phyloP scores from a whole-genome alignment of 1,284 basidiomycete genomes.

The Cutaneotrichosporon dermatis region DNA sequence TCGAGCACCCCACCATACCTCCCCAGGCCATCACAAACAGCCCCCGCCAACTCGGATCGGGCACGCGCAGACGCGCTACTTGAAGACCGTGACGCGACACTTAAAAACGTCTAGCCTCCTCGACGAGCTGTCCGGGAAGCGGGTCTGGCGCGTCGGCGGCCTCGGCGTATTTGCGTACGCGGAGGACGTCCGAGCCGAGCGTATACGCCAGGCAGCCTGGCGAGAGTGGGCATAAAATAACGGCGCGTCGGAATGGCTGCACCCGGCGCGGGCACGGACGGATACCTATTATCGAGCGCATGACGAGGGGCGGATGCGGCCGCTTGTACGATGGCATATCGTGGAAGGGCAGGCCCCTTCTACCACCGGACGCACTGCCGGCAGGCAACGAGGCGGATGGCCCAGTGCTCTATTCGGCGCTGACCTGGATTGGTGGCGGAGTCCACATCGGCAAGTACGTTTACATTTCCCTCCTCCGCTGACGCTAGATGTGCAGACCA shows the following conservation, averaged over 20 bases:
- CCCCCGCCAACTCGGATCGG: neutral
- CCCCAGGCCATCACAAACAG: neutral
- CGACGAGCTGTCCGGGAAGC: conserved; percentile 36
- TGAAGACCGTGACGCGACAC: conserved; percentile 12
- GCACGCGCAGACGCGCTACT: conserved; percentile 6
- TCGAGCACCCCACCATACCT: neutral
- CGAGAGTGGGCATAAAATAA: conserved; percentile 22
- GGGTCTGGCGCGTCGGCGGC: conserved; percentile 38
- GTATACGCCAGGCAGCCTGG: conserved; percentile 30
- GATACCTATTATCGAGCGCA: conserved; percentile 35
- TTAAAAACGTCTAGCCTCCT: conserved; percentile 16
- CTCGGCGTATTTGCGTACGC: conserved; percentile 37
- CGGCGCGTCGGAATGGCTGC: conserved; percentile 57
- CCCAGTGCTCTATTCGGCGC: conserved; percentile 37
- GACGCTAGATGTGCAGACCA: conserved; percentile 25
- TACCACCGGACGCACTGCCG: conserved; percentile 41
- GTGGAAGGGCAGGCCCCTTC: conserved; percentile 33
- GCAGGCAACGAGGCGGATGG: conserved; percentile 43
- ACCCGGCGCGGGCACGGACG: conserved; percentile 62
- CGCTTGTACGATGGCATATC: conserved; percentile 41
- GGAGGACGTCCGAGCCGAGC: conserved; percentile 23
- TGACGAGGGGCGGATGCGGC: conserved; percentile 20
- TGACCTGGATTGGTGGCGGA: conserved; percentile 42
- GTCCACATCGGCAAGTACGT: conserved; percentile 47
- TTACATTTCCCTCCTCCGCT: neutral